Base-by-base conservation (phyloP, 805 yeast species). In the Candida tallmaniae region DNA sequence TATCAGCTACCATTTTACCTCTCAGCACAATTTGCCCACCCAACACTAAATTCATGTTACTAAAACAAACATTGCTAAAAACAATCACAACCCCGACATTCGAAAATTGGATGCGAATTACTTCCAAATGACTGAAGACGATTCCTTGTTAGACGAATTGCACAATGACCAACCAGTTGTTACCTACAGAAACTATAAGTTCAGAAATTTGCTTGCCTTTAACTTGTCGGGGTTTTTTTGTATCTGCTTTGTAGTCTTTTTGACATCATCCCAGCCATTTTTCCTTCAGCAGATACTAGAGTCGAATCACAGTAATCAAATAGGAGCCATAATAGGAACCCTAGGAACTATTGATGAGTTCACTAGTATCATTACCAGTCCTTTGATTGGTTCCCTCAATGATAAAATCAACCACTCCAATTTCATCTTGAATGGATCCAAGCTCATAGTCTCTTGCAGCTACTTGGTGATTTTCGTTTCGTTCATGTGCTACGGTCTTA, bases 381-480 rank as follows among this genome's bases (percentile, higher is more conserved):
- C 89, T 0, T 54, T 80, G 15, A 57, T 80, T 42, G 90, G 89
- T 3, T 73, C 81, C 0, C 47, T 77, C 18, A 68, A 76, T 43
- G 89, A 82, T 48, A 69, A 71, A 44, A 54, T 79, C 32, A 53
- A 54, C 20, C 45, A 38, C 5, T n/a, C 21, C 14, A 26, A 32
- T 10, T 32, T 29, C 18, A 30, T 31, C 4, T 35, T 57, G 7
- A 50, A 60, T 23, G 87, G 87, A 4, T 63, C 86, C 2, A 68
- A 79, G 36, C 56, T 74, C 16, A 65, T 79, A 18, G 70, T 70
- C 28, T 54, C 67, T 9, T 39, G 50, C 4, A 78, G 85, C 9
- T 68, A 78, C 28, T 25, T 63, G n/a, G 42, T 71, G 9, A 48
- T 74, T 22, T 78, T 78, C 6, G 12, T 64, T 3, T 60, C 77